Percentiles rank a stretch among this genome's conserved stretches.
phyloP scores from a whole-genome alignment of 139 green algal species.

The Haematococcus sp. region DNA sequence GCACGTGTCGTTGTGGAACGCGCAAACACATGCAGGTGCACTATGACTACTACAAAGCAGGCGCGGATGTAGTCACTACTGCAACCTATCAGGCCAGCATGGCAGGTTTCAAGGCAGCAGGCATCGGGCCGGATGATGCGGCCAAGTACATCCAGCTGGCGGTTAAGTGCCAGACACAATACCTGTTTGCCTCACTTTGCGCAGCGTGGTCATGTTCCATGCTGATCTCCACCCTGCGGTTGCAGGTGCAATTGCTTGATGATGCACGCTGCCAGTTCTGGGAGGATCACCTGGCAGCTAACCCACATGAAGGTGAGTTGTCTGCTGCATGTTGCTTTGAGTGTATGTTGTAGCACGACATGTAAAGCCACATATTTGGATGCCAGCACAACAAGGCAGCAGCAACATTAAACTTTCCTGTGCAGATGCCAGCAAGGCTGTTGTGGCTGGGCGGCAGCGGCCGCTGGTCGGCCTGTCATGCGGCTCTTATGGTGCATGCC shows the following conservation, averaged over 20 bases:
- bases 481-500: constrained; percentile 33
- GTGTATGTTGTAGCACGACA: too few relatives aligned
- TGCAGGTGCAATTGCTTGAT: constrained; percentile 16
- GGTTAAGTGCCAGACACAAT: too few relatives aligned
- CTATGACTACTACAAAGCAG: not conserved
- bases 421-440: not conserved
- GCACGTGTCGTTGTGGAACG: too few relatives aligned
- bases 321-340: not conserved
- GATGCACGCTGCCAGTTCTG: constrained; percentile 16
- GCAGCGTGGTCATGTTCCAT: too few relatives aligned
- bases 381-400: too few relatives aligned
- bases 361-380: too few relatives aligned
- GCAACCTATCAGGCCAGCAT: constrained; percentile 40
- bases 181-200: too few relatives aligned
- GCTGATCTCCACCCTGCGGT: too few relatives aligned
- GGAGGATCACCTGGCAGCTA: not conserved
- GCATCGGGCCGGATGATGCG: constrained; percentile 3
- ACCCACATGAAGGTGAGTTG: too few relatives aligned
- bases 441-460: not conserved
- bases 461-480: constrained; percentile 37
- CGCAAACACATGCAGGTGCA: constrained; percentile 6
- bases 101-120: constrained; percentile 22
- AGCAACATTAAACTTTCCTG: too few relatives aligned
- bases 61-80: constrained; percentile 33
- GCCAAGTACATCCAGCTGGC: constrained; percentile 16